These are phyloP conservation scores for Xerocomus alliaceus DNA, from an alignment of 1,284 basidiomycete genomes.

Conservation along the genomic window DNA sequence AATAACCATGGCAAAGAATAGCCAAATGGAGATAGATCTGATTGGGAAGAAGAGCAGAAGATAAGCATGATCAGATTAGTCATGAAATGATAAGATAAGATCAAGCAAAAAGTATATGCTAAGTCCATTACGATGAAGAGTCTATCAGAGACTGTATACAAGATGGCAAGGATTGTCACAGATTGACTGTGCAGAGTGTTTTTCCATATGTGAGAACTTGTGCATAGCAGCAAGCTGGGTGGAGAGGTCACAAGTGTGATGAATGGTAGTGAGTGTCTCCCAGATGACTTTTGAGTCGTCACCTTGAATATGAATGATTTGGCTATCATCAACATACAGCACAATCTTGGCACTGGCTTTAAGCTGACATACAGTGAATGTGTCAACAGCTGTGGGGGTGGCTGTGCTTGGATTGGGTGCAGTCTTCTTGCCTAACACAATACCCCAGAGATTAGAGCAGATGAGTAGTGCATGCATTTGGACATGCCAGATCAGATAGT, in stretches of 20 bases:
- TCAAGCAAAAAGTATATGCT: too few relatives aligned
- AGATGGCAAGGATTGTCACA: too few relatives aligned
- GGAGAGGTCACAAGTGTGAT: neutral
- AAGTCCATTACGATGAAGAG: too few relatives aligned
- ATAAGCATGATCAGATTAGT: too few relatives aligned
- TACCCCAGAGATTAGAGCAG: neutral
- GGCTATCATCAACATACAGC: neutral
- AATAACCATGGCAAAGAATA: too few relatives aligned
- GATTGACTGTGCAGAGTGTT: too few relatives aligned
- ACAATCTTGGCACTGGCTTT: neutral
- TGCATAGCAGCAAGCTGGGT: neutral
- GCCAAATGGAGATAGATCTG: too few relatives aligned
- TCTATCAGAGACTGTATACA: too few relatives aligned
- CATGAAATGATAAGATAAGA: too few relatives aligned
- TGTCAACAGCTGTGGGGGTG: neutral
- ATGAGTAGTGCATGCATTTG: neutral
- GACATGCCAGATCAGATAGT: slow-evolving; percentile 9
- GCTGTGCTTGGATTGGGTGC: neutral
- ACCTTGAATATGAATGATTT: slow-evolving; percentile 1
- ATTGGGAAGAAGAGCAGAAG: too few relatives aligned
- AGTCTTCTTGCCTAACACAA: neutral
- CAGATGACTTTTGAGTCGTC: neutral
- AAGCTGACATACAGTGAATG: neutral
- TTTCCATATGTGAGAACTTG: neutral
- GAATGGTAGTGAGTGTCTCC: neutral